Evolutionary conservation across 164 flowering plant genomes (phyloP), one percentile per base, ranked within the genome.

Genomic region (Chimonanthus praecox): DNA sequence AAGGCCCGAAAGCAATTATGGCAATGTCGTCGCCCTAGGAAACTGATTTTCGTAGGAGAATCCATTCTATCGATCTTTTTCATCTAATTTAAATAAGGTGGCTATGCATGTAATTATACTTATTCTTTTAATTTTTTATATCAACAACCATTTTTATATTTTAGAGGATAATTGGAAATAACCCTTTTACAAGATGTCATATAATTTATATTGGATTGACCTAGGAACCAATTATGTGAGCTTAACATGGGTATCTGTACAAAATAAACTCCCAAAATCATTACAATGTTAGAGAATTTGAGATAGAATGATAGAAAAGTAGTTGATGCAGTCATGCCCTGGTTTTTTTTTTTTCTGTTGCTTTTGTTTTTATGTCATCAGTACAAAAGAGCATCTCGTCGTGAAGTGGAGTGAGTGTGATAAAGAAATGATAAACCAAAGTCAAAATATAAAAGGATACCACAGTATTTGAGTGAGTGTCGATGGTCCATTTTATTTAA

Each of bases 371-470:
- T 3, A 11, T 15, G 5, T 33, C 4, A 4, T 45, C 70, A 7
- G 3, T 16, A 16, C 11, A 68, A 74, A 68, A 66, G 78, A 64
- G 69, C 49, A 68, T 68, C 63, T 71, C 70, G 77, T 73, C 77
- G 60, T 58, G 47, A 58, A 62, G 71, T 47, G 64, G 65, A 48
- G n/a, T 7, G 71, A 66, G 79, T 49, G 11, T 33, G 70, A 66
- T 48, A 58, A 47, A 20, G 58, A 71, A 76, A 43, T 61, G 50
- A 43, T 49, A 18, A 63, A 45, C 60, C 74, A 64, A 80, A 74
- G 80, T 80, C 82, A 80, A 80, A 77, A 58, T n/a, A 5, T 46
- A 61, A 46, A 60, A 11, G 70, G 11, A 5, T 6, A 49, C n/a
- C 5, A 46, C 15, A 49, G 2, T 11, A 62, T 18, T 2, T 15